phyloP scores from a whole-genome alignment of 495 filamentous ascomycete species.

The Saxophila tyrrhenica region DNA sequence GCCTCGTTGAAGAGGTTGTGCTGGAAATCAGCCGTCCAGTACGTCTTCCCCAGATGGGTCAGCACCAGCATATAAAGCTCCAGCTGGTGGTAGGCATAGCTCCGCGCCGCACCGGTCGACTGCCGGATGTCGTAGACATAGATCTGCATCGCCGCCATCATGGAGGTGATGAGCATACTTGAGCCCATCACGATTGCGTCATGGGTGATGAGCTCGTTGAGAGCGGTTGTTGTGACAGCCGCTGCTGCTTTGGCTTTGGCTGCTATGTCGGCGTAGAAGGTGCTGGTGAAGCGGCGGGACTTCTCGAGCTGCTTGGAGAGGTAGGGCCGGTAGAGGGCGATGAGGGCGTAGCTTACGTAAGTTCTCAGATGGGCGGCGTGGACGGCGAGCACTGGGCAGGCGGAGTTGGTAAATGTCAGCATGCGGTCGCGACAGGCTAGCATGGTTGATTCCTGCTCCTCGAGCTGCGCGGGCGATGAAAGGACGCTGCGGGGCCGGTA shows the following conservation, averaged over 20 bases:
- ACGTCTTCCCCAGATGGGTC: neutral
- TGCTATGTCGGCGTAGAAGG: neutral
- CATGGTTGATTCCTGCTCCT: neutral
- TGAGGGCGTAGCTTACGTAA: neutral
- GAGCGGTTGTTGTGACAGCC: neutral
- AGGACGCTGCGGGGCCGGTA: neutral
- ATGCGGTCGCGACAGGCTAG: neutral
- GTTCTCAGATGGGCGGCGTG: neutral
- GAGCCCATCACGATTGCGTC: neutral
- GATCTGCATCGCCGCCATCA: neutral
- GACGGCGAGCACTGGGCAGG: neutral
- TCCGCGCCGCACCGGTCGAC: neutral
- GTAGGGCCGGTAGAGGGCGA: neutral
- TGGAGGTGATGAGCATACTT: neutral
- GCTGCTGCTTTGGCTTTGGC: neutral
- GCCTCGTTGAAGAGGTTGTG: constrained; percentile 1
- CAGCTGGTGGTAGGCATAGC: neutral
- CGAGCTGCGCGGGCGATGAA: neutral
- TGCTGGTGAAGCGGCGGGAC: neutral
- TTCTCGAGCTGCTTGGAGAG: neutral
- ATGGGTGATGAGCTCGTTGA: neutral
- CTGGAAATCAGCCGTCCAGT: neutral
- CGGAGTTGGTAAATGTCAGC: neutral
- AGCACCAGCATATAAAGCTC: neutral
- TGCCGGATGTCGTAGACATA: neutral